Percentiles rank a stretch among this genome's conserved stretches.
Evolutionary conservation across 139 green algal genomes (phyloP).

Genomic region (Zygnema circumcarinatum): DNA sequence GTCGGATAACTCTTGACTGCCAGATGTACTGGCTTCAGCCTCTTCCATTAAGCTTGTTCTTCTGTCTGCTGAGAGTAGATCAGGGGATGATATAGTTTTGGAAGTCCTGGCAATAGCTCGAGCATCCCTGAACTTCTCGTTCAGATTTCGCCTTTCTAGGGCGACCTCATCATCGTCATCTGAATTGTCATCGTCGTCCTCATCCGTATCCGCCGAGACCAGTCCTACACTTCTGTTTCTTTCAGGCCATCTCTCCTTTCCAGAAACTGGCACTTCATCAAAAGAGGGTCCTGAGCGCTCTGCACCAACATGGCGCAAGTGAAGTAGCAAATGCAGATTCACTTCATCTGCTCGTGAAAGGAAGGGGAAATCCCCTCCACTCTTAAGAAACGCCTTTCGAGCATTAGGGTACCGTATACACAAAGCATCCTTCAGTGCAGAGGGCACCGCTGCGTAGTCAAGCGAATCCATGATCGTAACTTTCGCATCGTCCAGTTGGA

Average conservation of each 20-base stretch:
- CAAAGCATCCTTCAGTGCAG: slow-evolving; percentile 30
- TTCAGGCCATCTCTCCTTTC: background rate
- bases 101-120: too few species aligned
- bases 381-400: slow-evolving; percentile 40
- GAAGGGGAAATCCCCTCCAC: slow-evolving; percentile 50
- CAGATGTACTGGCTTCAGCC: background rate
- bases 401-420: slow-evolving; percentile 39
- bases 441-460: slow-evolving; percentile 21
- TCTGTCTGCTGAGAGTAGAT: too few species aligned
- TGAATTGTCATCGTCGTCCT: background rate
- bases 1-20: background rate
- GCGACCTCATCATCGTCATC: background rate
- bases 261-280: background rate
- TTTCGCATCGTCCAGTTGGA: background rate
- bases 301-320: slow-evolving; percentile 20
- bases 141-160: too few species aligned
- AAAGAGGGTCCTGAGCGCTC: background rate
- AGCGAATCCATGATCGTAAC: slow-evolving; percentile 51
- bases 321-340: slow-evolving; percentile 43
- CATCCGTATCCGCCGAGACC: background rate
- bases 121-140: too few species aligned
- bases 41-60: too few species aligned
- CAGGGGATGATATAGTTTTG: too few species aligned
- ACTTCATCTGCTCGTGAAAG: slow-evolving; percentile 50
- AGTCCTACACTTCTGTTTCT: background rate